Conservation (phyloP, 805 yeast genomes). For the Nakazawaea populi region DNA sequence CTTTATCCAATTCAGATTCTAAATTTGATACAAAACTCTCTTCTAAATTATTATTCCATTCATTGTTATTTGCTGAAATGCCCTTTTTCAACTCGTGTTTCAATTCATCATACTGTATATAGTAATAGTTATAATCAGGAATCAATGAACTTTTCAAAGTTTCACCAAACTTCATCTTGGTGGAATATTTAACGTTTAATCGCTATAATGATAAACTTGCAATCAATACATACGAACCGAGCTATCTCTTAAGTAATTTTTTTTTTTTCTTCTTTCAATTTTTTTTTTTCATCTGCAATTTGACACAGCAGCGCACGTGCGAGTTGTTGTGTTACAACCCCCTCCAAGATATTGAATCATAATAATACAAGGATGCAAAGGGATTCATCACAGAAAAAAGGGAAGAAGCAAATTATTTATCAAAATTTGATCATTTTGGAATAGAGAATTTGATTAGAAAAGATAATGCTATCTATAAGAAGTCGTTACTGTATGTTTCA, state of each 20-base stretch:
- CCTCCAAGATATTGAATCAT: no score
- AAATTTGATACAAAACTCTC: conserved; percentile 70
- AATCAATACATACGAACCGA: background rate
- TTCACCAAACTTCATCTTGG: conserved; percentile 89
- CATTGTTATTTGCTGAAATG: conserved; percentile 43
- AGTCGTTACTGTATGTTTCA: no score
- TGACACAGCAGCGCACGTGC: background rate
- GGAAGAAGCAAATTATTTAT: no score
- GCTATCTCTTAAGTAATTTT: background rate
- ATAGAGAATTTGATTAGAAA: no score
- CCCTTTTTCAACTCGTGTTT: conserved; percentile 75
- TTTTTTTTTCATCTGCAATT: background rate
- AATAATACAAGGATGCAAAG: no score
- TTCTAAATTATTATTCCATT: conserved; percentile 77
- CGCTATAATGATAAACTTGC: no score
- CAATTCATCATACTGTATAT: conserved; percentile 86
- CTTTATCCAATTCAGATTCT: conserved; percentile 87
- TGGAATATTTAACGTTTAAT: no score
- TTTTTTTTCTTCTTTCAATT: no score
- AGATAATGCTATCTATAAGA: no score
- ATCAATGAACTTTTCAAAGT: conserved; percentile 84
- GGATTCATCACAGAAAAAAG: no score
- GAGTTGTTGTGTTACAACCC: no score
- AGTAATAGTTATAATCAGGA: conserved; percentile 86
- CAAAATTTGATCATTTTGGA: no score